phyloP scores from a whole-genome alignment of 345 rosid genomes.

The Eucalyptus virginea region DNA sequence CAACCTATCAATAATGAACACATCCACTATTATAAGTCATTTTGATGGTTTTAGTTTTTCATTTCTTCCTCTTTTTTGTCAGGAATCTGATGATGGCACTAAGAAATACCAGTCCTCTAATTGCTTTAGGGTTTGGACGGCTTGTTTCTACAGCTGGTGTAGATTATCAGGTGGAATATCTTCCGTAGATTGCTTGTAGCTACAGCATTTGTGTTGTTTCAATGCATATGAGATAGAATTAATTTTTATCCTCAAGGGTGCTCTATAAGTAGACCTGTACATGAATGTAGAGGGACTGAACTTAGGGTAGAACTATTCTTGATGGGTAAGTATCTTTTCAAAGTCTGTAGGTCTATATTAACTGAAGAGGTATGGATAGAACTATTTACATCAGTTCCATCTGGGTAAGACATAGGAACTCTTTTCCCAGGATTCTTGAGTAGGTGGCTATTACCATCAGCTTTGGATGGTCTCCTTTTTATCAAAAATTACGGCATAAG shows the following conservation, averaged over 20 bases:
- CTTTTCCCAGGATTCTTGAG: neutral
- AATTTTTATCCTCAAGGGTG: neutral
- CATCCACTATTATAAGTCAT: neutral
- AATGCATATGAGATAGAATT: neutral
- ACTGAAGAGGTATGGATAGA: neutral
- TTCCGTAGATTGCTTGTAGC: neutral
- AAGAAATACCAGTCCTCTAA: slow-evolving; percentile 48
- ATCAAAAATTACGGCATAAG: neutral
- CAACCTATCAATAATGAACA: neutral
- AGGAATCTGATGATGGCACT: slow-evolving; percentile 58
- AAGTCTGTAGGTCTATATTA: neutral
- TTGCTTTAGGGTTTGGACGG: slow-evolving; percentile 67
- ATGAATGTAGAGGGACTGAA: neutral
- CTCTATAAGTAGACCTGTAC: neutral
- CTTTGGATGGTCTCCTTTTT: neutral
- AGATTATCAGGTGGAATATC: slow-evolving; percentile 69
- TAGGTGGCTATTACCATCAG: neutral
- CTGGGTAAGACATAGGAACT: neutral
- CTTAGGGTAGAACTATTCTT: neutral
- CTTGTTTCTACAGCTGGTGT: slow-evolving; percentile 59
- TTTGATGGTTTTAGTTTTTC: neutral
- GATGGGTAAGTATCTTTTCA: neutral
- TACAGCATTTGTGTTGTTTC: neutral
- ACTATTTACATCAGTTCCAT: neutral
- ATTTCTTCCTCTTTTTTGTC: neutral